Base-by-base conservation (phyloP, 306 rosid species). In the Fagus sylvatica region DNA sequence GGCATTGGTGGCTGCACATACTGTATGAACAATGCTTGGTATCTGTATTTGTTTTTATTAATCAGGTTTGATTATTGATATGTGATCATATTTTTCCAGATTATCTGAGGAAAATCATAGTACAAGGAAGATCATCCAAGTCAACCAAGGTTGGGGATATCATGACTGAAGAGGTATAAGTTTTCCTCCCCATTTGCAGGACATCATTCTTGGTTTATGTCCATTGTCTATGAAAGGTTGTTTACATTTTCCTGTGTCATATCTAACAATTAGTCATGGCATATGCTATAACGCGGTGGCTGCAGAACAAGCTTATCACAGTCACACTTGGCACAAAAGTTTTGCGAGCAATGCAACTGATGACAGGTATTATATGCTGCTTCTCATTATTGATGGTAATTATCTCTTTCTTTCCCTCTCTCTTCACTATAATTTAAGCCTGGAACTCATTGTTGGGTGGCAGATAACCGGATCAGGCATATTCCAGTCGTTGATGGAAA, bases 71-170 rank as follows among this genome's bases (percentile, higher is more conserved):
- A 22, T 22, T 22, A 22, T 22, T 22, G 59, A 16, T 69, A 48
- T 61, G 22, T 61, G 48, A 54, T 61, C 73, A 34, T 37, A 1
- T 19, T 22, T 83, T 72, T 55, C 32, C 87, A 96, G 99, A 96
- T 91, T 96, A 96, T 84, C 91, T 96, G 71, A 78, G 99, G 84
- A 96, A 96, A 96, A 96, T 96, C 90, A 93, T 96, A 19, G 97
- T 96, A 77, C 99, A 96, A 85, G 99, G 99, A 72, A 91, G 98
- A 78, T 96, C 99, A 60, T 96, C 99, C 86, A 96, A 96, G 86
- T 88, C 97, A 65, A 96, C 99, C 32, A 96, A 93, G 88, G 99
- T 96, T 49, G 99, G 99, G 72, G 99, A 96, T 83, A 96, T 96
- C 76, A 96, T 96, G 99, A 96, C 99, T 12, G 99, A 96, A 79